phyloP scores from a whole-genome alignment of 352 stramenopile species.

The Globisporangium middletonii region DNA sequence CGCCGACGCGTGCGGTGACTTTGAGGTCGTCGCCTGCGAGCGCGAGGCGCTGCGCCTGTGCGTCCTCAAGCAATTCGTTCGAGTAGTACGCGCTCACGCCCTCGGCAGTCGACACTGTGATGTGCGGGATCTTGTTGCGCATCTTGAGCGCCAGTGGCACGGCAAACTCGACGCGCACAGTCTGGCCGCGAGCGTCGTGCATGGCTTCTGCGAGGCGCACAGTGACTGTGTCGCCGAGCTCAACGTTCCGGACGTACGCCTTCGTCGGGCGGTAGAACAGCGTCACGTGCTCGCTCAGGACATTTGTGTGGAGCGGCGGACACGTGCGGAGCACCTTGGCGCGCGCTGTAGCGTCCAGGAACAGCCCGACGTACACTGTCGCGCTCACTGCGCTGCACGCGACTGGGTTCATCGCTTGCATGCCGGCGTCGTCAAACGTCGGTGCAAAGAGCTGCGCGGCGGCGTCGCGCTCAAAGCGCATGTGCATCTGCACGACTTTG shows the following conservation, averaged over 20 bases:
- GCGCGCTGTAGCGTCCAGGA: slow-evolving; percentile 29
- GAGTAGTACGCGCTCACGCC: slow-evolving; percentile 54
- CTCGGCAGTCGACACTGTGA: slow-evolving; percentile 49
- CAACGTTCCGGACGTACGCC: slow-evolving; percentile 36
- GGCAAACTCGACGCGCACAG: slow-evolving; percentile 42
- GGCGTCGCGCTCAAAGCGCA: slow-evolving; percentile 49
- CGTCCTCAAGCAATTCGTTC: slow-evolving; percentile 45
- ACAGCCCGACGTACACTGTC: slow-evolving; percentile 48
- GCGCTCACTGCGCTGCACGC: slow-evolving; percentile 30
- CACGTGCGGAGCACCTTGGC: slow-evolving; percentile 28
- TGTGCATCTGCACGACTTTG: slow-evolving; percentile 69
- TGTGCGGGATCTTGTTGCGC: slow-evolving; percentile 53
- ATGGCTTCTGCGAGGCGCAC: slow-evolving; percentile 34
- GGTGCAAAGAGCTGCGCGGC: slow-evolving; percentile 32
- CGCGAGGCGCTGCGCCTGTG: slow-evolving; percentile 13
- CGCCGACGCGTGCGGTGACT: slow-evolving; percentile 24
- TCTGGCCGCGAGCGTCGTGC: slow-evolving; percentile 37
- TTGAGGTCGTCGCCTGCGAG: slow-evolving; percentile 12
- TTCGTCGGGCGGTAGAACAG: slow-evolving; percentile 54
- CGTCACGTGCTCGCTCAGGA: slow-evolving; percentile 59
- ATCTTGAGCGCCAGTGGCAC: slow-evolving; percentile 25
- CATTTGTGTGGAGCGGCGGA: slow-evolving; percentile 23
- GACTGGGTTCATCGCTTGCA: slow-evolving; percentile 39
- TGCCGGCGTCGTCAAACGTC: slow-evolving; percentile 35
- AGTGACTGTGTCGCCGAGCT: slow-evolving; percentile 32